Percentiles rank a stretch among this genome's conserved stretches.
Conservation (phyloP, 345 rosid genomes). For the Jatropha curcas region DNA sequence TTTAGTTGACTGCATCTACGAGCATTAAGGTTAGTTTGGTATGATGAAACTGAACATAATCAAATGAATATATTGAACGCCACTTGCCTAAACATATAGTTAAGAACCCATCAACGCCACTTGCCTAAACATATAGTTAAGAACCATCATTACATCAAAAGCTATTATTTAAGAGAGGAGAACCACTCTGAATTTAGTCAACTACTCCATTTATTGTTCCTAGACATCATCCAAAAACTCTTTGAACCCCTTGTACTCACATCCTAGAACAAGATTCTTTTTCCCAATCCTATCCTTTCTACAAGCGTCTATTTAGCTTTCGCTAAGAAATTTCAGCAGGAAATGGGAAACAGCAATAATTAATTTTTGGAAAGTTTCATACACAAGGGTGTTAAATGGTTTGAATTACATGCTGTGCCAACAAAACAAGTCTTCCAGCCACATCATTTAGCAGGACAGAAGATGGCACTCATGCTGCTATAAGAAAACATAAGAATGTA, state of each 20-base stretch:
- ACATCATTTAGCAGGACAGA: not conserved
- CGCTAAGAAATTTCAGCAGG: too few relatives aligned
- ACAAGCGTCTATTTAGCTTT: too few relatives aligned
- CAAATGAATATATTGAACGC: too few relatives aligned
- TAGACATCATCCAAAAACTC: not conserved
- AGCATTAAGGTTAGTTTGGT: too few relatives aligned
- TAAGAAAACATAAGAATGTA: too few relatives aligned
- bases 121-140: too few relatives aligned
- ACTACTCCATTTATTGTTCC: not conserved
- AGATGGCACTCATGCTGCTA: too few relatives aligned
- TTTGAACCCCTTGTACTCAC: not conserved
- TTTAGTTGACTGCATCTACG: not conserved
- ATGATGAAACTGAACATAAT: too few relatives aligned
- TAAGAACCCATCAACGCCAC: not conserved
- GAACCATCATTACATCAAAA: not conserved
- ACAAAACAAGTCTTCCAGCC: not conserved
- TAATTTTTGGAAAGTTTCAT: not conserved
- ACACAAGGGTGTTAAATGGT: not conserved
- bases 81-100: too few relatives aligned
- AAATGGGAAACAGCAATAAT: not conserved
- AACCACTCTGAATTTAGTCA: not conserved
- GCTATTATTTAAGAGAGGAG: not conserved
- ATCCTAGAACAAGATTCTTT: too few relatives aligned
- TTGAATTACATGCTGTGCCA: not conserved
- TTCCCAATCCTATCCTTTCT: too few relatives aligned